Base-by-base conservation (phyloP, 345 rosid species). In the sweet orange (Citrus sinensis) region DNA sequence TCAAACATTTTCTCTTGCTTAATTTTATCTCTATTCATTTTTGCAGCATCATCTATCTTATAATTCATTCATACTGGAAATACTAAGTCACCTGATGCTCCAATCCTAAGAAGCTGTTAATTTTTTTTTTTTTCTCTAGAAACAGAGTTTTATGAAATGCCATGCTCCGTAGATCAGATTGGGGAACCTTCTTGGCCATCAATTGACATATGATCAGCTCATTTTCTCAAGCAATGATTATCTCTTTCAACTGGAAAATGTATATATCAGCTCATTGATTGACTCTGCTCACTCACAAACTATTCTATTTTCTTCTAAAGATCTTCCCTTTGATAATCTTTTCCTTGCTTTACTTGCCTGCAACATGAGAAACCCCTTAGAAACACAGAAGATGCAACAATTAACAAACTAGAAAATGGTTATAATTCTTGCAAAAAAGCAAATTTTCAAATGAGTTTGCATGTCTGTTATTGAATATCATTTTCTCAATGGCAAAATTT, bases 261-360 rank as follows among this genome's bases (percentile, higher is more conserved):
- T 30, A 10, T 5, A 32, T 10, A 19, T 2, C n/a, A 19, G 29
- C 17, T 30, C 25, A 30, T 29, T 9, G 32, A 71, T 71, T 54
- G 25, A 51, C 27, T 27, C 16, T 54, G 34, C 0, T 25, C 55
- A 17, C 9, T 24, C 72, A 69, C 37, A 71, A 20, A 42, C 8
- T 42, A 1, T 5, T 70, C 25, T 30, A 70, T 30, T 10, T 9
- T 71, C 72, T 42, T 4, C 9, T 32, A 46, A 63, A 64, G 42
- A 49, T 51, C 69, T 63, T 49, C 42, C 70, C 25, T 30, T 58
- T 63, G 64, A 75, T 29, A 62, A 46, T 27, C 88, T 85, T 63
- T 85, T 81, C 76, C 87, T 86, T 46, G 92, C 87, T 65, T 80
- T 83, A n/a, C 58, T 76, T 35, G 87, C 90, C 92, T 90, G 87